A percentile compares a stretch with the other conserved stretches of the same genome.
These are phyloP conservation scores for Cicer chorassanicum DNA, from an alignment of 306 rosid genomes.

Conservation along the genomic window DNA sequence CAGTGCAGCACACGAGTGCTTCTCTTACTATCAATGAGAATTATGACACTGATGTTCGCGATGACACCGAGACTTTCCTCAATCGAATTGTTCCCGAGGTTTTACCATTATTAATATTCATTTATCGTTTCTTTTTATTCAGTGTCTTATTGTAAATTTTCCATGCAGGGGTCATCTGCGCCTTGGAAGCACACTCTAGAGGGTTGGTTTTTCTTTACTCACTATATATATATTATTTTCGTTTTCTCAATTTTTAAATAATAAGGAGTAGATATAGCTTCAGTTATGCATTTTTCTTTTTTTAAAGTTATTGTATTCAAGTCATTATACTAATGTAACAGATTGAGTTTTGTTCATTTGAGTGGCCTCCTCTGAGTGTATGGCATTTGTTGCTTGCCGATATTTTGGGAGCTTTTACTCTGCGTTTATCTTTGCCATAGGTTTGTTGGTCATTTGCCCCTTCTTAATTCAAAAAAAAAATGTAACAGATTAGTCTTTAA, in stretches of 20 bases:
- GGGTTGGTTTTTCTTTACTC: slow-evolving; percentile 53
- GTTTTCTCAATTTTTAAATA: background rate
- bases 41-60: slow-evolving; percentile 87
- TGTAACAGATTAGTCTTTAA: no score
- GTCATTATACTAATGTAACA: slow-evolving; percentile 7
- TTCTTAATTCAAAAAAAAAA: no score
- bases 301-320: background rate
- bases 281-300: background rate
- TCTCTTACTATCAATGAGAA: slow-evolving; percentile 96
- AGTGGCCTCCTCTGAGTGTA: no score
- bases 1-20: slow-evolving; percentile 99
- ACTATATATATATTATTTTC: background rate
- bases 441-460: no score
- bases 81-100: slow-evolving; percentile 87
- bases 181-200: slow-evolving; percentile 96
- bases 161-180: slow-evolving; percentile 74
- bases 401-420: no score
- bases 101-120: background rate
- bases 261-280: background rate
- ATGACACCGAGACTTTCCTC: slow-evolving; percentile 87
- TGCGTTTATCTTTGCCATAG: no score
- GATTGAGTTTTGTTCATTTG: background rate
- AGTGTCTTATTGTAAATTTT: background rate
- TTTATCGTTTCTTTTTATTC: background rate
- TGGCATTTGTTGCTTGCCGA: no score